phyloP scores from a whole-genome alignment of 2,329 filamentous ascomycete species.

The Epichloe scottii region DNA sequence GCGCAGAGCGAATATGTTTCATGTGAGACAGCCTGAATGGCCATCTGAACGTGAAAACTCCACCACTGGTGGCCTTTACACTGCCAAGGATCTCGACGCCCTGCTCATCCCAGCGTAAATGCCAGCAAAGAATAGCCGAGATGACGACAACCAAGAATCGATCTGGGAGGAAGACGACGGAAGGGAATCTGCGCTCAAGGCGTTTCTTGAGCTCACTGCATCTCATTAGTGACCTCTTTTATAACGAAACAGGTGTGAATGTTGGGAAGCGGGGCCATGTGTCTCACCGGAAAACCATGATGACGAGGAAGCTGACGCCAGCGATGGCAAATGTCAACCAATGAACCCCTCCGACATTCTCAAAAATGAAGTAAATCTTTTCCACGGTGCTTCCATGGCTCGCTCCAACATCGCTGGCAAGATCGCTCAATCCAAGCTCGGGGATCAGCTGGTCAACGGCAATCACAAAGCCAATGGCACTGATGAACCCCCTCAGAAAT shows the following conservation, averaged over 20 bases:
- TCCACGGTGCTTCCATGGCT: conserved; percentile 76
- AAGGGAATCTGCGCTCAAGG: conserved; percentile 66
- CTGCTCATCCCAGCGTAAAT: conserved; percentile 62
- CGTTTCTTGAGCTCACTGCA: conserved; percentile 65
- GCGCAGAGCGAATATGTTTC: conserved; percentile 69
- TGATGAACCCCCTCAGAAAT: conserved; percentile 91
- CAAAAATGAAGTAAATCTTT: conserved; percentile 69
- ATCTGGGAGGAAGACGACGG: conserved; percentile 81
- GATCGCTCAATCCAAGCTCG: conserved; percentile 62
- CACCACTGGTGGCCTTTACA: conserved; percentile 61
- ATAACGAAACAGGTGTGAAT: neutral
- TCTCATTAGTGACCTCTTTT: conserved; percentile 4
- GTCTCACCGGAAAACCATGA: conserved; percentile 74
- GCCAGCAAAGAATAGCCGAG: conserved; percentile 68
- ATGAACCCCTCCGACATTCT: conserved; percentile 55
- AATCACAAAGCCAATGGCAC: conserved; percentile 91
- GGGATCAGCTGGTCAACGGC: conserved; percentile 89
- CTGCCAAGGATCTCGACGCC: conserved; percentile 77
- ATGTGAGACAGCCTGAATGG: conserved; percentile 69
- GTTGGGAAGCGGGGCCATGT: neutral
- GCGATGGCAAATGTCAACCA: conserved; percentile 65
- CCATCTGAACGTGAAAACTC: conserved; percentile 69
- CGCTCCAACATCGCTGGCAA: conserved; percentile 52
- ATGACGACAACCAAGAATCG: conserved; percentile 80
- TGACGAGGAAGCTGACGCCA: conserved; percentile 67